A percentile compares a stretch with the other conserved stretches of the same genome.
These are phyloP conservation scores for Kuraishia hungarica DNA, from an alignment of 805 yeast species.

Conservation along the genomic window DNA sequence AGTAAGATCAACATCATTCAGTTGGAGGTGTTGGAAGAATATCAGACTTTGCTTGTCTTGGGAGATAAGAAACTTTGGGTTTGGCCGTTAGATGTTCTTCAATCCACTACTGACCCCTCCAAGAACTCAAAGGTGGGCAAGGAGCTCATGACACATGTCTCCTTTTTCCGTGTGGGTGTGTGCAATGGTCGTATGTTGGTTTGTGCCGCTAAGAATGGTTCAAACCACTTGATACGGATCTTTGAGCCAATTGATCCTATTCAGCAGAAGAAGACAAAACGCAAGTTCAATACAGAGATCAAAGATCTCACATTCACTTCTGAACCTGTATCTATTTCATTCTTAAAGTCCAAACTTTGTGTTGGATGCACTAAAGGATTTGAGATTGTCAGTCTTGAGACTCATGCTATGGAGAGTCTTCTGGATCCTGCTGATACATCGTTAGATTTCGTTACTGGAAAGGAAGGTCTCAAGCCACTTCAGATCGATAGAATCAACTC, in stretches of 20 bases:
- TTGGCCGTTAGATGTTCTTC: slow-evolving; percentile 63
- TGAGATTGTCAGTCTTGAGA: slow-evolving; percentile 83
- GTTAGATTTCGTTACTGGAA: slow-evolving; percentile 81
- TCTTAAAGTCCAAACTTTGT: slow-evolving; percentile 80
- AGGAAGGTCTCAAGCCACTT: slow-evolving; percentile 80
- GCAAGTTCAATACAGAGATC: slow-evolving; percentile 58
- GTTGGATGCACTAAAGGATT: slow-evolving; percentile 96
- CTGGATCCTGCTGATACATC: slow-evolving; percentile 98
- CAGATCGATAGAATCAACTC: slow-evolving; percentile 86
- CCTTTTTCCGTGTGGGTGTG: slow-evolving; percentile 87
- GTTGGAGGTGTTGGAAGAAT: slow-evolving; percentile 86
- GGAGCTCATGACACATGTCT: slow-evolving; percentile 79
- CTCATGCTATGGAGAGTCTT: slow-evolving; percentile 78
- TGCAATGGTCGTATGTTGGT: slow-evolving; percentile 84
- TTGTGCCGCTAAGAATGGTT: slow-evolving; percentile 80
- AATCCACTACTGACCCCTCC: slow-evolving; percentile 29
- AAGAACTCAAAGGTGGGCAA: slow-evolving; percentile 59
- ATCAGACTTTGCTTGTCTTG: slow-evolving; percentile 70
- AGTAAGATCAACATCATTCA: slow-evolving; percentile 75
- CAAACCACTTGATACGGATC: slow-evolving; percentile 68
- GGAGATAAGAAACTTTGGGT: slow-evolving; percentile 77
- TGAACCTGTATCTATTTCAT: slow-evolving; percentile 88
- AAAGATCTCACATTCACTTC: slow-evolving; percentile 76
- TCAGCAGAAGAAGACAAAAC: slow-evolving; percentile 52
- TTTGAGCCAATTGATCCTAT: slow-evolving; percentile 84